phyloP scores from a whole-genome alignment of 2,329 filamentous ascomycete species.

The Pseudocercospora vitis region DNA sequence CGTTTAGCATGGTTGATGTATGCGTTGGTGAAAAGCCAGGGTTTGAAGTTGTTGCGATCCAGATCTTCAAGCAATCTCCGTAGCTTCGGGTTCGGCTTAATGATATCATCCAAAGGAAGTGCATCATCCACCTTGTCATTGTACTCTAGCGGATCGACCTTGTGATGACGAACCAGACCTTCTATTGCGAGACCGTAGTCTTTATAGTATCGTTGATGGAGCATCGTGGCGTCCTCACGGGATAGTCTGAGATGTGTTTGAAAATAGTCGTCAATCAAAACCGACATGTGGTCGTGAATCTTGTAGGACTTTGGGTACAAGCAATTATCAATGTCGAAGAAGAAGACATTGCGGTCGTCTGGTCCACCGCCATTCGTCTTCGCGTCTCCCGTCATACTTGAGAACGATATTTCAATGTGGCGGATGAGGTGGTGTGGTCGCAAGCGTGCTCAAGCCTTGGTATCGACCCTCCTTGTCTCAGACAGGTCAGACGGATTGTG shows the following conservation, averaged over 20 bases:
- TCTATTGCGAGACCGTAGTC: slow-evolving; percentile 97
- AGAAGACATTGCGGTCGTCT: slow-evolving; percentile 54
- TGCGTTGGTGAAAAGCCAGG: slow-evolving; percentile 96
- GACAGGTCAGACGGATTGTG: background rate
- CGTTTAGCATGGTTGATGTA: slow-evolving; percentile 84
- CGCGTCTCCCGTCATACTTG: slow-evolving; percentile 15
- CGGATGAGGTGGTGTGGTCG: too few relatives aligned
- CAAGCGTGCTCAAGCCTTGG: too few relatives aligned
- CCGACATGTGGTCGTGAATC: slow-evolving; percentile 85
- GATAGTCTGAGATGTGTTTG: slow-evolving; percentile 70
- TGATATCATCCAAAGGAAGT: slow-evolving; percentile 78
- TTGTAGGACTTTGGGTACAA: slow-evolving; percentile 77
- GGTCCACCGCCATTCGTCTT: slow-evolving; percentile 10
- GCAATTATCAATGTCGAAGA: slow-evolving; percentile 98
- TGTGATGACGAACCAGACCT: slow-evolving; percentile 87
- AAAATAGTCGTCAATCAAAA: slow-evolving; percentile 71
- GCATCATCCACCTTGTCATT: slow-evolving; percentile 94
- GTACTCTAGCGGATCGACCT: slow-evolving; percentile 93
- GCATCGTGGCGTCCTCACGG: slow-evolving; percentile 73
- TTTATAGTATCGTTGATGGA: slow-evolving; percentile 91
- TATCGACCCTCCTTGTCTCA: too few relatives aligned
- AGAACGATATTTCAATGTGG: too few relatives aligned
- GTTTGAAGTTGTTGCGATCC: slow-evolving; percentile 76
- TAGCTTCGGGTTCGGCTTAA: slow-evolving; percentile 74
- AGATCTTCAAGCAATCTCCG: slow-evolving; percentile 77